Evolutionary conservation across 2,329 filamentous ascomycete species (phyloP), one percentile per base, ranked within the genome.

Genomic region (Alternaria gaisen): DNA sequence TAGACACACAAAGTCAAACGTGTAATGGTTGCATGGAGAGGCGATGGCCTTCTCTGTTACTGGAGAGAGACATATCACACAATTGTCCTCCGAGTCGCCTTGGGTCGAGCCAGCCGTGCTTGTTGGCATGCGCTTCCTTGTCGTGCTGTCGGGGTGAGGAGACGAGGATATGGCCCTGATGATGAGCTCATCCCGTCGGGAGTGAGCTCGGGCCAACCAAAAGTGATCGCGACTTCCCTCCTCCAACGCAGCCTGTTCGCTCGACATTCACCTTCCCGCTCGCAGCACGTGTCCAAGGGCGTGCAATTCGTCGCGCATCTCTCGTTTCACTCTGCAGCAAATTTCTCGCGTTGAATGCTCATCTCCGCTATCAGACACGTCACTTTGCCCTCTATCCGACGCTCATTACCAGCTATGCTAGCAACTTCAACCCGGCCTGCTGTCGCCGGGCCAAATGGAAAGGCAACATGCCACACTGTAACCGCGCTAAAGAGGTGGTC

Each of bases 401-500:
- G 68, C 64, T 69, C 72, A 43, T 58, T 70, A n/a, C 59, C 65
- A n/a, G 56, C 63, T 61, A 78, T 77, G 75, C 65, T 73, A 68
- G 68, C 70, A 58, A 70, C 71, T 3, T 71, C 74, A 34, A 74
- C 74, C 30, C 61, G 74, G 58, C 72, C 74, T 55, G 60, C 72
- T 36, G 72, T 69, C 57, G 73, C 70, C 56, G 69, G 68, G 11
- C 62, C 65, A 20, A 73, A 70, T 56, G 72, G 70, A 53, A 74
- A 70, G 53, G 61, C 71, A 11, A 68, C 66, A 41, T 70, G 72
- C 34, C 76, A 79, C 63, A 96, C 92, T 1, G 79, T 91, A 61
- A 96, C 92, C 16, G 87, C 90, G 42, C 82, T 97, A 64, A 90
- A 90, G 78, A 85, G 94, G 68, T 97, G 94, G 94, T 97, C 92